phyloP scores from a whole-genome alignment of 2,329 filamentous ascomycete species.

The Paecilomyces niveus region DNA sequence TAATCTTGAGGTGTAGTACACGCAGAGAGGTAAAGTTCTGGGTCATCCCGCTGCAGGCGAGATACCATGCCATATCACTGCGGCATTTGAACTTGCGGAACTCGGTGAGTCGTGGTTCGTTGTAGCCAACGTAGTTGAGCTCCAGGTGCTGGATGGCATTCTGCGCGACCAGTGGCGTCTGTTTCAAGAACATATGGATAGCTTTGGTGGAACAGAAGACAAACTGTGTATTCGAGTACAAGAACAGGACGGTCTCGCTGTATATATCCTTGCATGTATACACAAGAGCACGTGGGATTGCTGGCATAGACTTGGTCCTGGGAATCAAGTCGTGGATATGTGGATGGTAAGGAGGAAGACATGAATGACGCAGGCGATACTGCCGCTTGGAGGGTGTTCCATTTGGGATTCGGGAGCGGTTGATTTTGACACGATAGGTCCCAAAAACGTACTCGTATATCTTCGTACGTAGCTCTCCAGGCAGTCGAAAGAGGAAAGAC shows the following conservation, averaged over 20 bases:
- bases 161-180: constrained; percentile 50
- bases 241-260: constrained; percentile 56
- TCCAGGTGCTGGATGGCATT: constrained; percentile 40
- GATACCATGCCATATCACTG: constrained; percentile 13
- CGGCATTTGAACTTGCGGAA: constrained; percentile 11
- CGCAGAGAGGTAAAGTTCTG: constrained; percentile 5
- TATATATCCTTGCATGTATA: constrained; percentile 56
- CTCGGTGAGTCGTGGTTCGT: constrained; percentile 11
- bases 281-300: constrained; percentile 45
- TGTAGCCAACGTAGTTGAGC: constrained; percentile 17
- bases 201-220: constrained; percentile 13
- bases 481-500: constrained; percentile 62
- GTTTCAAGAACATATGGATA: constrained; percentile 20
- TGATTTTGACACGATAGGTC: constrained; percentile 11
- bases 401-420: constrained; percentile 33
- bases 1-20: constrained; percentile 11
- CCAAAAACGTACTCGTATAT: constrained; percentile 61
- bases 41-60: constrained; percentile 10
- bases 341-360: constrained; percentile 24
- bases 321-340: constrained; percentile 3
- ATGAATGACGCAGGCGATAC: constrained; percentile 53
- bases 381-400: constrained; percentile 64
- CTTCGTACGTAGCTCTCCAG: constrained; percentile 61
- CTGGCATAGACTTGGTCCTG: not conserved
- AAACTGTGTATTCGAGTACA: constrained; percentile 43